Evolutionary conservation across 208 protist genomes (phyloP).

Genomic region (Jaenimonas drosophilae): DNA sequence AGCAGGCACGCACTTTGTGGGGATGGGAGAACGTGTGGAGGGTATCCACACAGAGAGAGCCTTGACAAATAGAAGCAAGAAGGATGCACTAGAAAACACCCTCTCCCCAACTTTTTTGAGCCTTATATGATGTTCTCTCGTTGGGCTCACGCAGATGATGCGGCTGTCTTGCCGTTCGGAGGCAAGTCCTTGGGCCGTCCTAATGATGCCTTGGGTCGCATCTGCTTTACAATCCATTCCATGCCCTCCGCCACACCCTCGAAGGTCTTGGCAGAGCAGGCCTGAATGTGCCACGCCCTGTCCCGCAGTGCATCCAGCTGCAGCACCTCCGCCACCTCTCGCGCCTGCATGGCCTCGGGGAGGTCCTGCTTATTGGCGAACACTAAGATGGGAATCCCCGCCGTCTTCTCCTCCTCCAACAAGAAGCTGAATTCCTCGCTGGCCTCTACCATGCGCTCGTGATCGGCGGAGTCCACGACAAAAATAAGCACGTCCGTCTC

Average conservation of each 20-base stretch:
- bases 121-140: not conserved
- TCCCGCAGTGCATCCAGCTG: constrained; percentile 72
- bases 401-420: constrained; percentile 92
- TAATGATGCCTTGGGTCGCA: too few species aligned
- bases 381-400: constrained; percentile 89
- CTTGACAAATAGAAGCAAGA: too few species aligned
- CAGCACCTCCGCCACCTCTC: constrained; percentile 60
- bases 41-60: too few species aligned
- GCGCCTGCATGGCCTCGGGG: constrained; percentile 62
- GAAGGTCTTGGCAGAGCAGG: constrained; percentile 89
- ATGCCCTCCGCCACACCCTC: constrained; percentile 88
- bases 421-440: constrained; percentile 79
- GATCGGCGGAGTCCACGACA: constrained; percentile 92
- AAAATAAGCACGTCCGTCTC: constrained; percentile 91
- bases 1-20: too few species aligned
- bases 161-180: too few species aligned
- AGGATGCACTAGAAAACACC: too few species aligned
- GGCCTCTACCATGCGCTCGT: constrained; percentile 83
- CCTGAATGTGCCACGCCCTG: constrained; percentile 90
- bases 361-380: constrained; percentile 98
- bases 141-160: not conserved
- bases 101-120: too few species aligned
- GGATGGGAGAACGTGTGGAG: too few species aligned
- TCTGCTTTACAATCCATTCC: constrained; percentile 76
- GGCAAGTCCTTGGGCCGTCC: too few species aligned